These are phyloP conservation scores for Gossypium stocksii DNA, from an alignment of 345 rosid genomes.

Conservation along the genomic window DNA sequence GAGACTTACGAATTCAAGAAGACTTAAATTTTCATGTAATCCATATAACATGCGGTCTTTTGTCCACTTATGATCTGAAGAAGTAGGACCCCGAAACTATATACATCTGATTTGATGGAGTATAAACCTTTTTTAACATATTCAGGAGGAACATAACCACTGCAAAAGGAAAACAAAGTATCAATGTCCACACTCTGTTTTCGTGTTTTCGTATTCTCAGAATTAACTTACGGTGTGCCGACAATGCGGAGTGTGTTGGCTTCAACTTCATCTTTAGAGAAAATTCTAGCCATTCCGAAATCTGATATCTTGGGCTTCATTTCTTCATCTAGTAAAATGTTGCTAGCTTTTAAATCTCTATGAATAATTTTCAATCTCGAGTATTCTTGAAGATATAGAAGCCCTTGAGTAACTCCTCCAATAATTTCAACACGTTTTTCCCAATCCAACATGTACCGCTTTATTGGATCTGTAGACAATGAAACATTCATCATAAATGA, in stretches of 20 bases:
- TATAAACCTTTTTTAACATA: neutral
- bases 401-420: neutral
- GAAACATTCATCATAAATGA: no score
- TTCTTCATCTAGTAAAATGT: neutral
- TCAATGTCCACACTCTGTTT: neutral
- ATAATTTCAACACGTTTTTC: neutral
- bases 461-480: neutral
- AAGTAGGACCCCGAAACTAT: neutral
- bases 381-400: conserved; percentile 7
- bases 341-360: neutral
- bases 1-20: neutral
- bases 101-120: neutral
- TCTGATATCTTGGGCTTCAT: conserved; percentile 4
- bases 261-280: neutral
- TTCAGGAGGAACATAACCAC: conserved; percentile 1
- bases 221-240: neutral
- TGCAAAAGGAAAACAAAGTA: neutral
- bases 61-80: neutral
- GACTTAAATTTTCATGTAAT: neutral
- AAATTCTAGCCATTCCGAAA: neutral
- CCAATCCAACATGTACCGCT: neutral
- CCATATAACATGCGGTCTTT: neutral
- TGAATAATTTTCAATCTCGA: neutral
- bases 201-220: neutral
- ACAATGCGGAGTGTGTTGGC: neutral